These are phyloP conservation scores for Linum tenue DNA, from an alignment of 345 rosid species.

Conservation along the genomic window DNA sequence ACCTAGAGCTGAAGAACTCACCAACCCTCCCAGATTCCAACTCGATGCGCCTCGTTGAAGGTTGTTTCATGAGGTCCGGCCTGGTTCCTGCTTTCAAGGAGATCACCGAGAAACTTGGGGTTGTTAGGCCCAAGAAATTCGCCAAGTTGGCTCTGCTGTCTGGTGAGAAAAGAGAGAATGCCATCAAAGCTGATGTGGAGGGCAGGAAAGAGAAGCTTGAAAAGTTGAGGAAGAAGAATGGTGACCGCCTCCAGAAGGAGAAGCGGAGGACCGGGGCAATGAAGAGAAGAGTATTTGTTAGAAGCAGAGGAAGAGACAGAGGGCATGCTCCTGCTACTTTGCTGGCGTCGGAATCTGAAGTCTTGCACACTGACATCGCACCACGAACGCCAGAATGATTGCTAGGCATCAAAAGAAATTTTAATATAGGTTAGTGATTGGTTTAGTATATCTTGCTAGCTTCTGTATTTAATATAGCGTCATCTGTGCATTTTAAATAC, in stretches of 20 bases:
- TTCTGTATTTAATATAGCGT: no score
- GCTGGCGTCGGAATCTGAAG: no score
- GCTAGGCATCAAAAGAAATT: no score
- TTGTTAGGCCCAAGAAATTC: constrained; percentile 76
- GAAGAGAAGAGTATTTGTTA: background rate
- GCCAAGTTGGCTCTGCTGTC: constrained; percentile 73
- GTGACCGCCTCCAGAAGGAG: background rate
- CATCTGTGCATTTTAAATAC: no score
- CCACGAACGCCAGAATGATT: no score
- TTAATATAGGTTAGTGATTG: no score
- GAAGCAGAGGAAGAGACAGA: background rate
- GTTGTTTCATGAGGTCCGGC: constrained; percentile 72
- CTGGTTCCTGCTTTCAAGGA: constrained; percentile 90
- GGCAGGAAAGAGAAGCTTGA: constrained; percentile 52
- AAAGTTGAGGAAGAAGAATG: constrained; percentile 38
- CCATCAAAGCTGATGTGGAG: constrained; percentile 59
- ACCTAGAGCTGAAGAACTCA: constrained; percentile 73
- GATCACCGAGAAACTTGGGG: constrained; percentile 66
- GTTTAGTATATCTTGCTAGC: no score
- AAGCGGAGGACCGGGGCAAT: background rate
- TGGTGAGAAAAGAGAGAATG: constrained; percentile 59
- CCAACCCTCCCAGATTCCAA: constrained; percentile 52
- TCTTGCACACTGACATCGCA: no score
- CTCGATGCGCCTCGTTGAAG: constrained; percentile 75
- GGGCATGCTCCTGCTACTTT: no score